These are phyloP conservation scores for Aspergillaceae sp. DNA, from an alignment of 2,329 filamentous ascomycete species.

Conservation along the genomic window DNA sequence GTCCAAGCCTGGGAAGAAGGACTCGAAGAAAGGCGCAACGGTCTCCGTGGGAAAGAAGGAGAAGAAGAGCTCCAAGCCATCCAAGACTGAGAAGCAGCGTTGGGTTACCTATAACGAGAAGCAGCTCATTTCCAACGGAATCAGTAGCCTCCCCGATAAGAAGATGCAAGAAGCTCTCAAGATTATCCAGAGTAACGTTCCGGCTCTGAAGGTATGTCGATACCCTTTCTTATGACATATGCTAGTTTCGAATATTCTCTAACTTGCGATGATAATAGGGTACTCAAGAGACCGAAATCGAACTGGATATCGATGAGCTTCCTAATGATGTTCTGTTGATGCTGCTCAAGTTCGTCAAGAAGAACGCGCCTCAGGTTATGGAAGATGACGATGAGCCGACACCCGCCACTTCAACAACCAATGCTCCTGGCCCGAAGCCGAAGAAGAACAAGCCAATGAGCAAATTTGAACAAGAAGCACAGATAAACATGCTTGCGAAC, in stretches of 20 bases:
- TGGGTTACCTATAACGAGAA: slow-evolving; percentile 74
- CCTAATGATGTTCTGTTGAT: slow-evolving; percentile 39
- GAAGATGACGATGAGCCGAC: slow-evolving; percentile 34
- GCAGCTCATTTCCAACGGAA: slow-evolving; percentile 78
- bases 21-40: slow-evolving; percentile 30
- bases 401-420: slow-evolving; percentile 15
- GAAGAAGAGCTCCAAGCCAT: slow-evolving; percentile 32
- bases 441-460: slow-evolving; percentile 48
- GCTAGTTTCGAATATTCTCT: slow-evolving; percentile 2
- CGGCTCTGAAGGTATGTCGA: slow-evolving; percentile 55
- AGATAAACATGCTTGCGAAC: slow-evolving; percentile 41
- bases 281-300: slow-evolving; percentile 40
- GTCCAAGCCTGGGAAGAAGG: slow-evolving; percentile 17
- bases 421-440: slow-evolving; percentile 32
- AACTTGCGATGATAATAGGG: slow-evolving; percentile 19
- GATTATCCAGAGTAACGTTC: slow-evolving; percentile 78
- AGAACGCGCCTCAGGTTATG: slow-evolving; percentile 36
- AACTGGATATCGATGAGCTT: slow-evolving; percentile 42
- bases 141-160: slow-evolving; percentile 68
- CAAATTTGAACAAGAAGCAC: slow-evolving; percentile 43
- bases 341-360: slow-evolving; percentile 41
- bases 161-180: slow-evolving; percentile 73
- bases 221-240: neutral
- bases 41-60: slow-evolving; percentile 50
- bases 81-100: slow-evolving; percentile 46